phyloP scores from a whole-genome alignment of 768 basidiomycete genomes.

The Thelephora ganbajun region DNA sequence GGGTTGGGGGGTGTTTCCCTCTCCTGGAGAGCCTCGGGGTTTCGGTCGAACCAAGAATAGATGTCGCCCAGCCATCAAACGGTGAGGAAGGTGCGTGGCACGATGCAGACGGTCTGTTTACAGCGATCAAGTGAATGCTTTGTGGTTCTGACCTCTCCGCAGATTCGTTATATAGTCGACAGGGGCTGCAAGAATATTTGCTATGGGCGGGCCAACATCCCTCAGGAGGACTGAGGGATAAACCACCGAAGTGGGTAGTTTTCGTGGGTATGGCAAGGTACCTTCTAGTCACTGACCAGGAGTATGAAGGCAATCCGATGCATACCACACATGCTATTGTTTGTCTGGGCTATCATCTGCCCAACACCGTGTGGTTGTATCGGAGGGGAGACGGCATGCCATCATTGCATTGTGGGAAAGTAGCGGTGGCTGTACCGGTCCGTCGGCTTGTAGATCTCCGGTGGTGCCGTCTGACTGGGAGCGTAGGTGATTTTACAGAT shows the following conservation, averaged over 20 bases:
- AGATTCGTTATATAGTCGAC: conserved; percentile 41
- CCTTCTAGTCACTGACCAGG: not conserved
- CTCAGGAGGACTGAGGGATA: conserved; percentile 82
- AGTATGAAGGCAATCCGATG: conserved; percentile 59
- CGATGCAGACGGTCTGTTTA: conserved; percentile 51
- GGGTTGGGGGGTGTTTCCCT: conserved; percentile 84
- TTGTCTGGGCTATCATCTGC: conserved; percentile 81
- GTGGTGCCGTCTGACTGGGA: conserved; percentile 8
- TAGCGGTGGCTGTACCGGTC: conserved; percentile 10
- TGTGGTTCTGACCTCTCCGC: not conserved
- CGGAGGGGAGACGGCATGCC: conserved; percentile 20
- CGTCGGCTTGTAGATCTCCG: conserved; percentile 3
- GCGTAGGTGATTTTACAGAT: conserved; percentile 4
- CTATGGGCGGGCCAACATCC: conserved; percentile 77
- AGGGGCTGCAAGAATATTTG: conserved; percentile 78
- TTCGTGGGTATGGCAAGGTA: not conserved
- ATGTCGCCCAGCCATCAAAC: conserved; percentile 25
- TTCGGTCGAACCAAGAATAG: conserved; percentile 31
- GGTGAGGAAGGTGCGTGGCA: conserved; percentile 40
- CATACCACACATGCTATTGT: conserved; percentile 92
- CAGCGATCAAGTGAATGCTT: not conserved
- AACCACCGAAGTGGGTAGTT: conserved; percentile 74
- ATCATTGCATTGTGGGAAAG: conserved; percentile 26
- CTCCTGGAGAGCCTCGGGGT: conserved; percentile 49
- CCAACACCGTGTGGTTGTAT: conserved; percentile 61